Evolutionary conservation across 202 grass and related monocot species (phyloP).

Genomic region (Dendrocalamus latiflorus): DNA sequence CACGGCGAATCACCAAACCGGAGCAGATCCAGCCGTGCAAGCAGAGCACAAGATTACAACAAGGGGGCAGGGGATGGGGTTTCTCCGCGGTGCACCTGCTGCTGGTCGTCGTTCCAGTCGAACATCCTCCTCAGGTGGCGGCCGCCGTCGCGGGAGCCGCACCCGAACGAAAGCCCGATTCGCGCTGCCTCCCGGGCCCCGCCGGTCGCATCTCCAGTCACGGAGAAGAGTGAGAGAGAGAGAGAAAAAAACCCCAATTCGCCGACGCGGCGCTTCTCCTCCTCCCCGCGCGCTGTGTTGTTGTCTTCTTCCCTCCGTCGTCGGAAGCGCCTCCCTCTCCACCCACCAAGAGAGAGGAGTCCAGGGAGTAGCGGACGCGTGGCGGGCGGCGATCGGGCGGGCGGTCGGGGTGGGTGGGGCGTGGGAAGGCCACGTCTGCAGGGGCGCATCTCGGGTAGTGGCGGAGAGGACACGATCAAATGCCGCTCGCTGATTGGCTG

Average conservation of each 20-base stretch:
- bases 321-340: not conserved
- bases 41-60: not conserved
- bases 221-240: not conserved
- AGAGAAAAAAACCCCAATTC: not conserved
- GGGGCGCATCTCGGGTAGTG: conserved; percentile 50
- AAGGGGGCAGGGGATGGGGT: not conserved
- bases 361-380: conserved; percentile 30
- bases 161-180: conserved; percentile 4
- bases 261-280: not conserved
- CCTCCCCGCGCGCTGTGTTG: not conserved
- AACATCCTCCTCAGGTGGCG: conserved; percentile 62
- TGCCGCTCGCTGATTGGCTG: conserved; percentile 50
- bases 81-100: not conserved
- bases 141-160: conserved; percentile 13
- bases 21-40: conserved; percentile 24
- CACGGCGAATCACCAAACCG: not conserved
- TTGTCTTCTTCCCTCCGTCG: not conserved
- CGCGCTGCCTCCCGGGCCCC: not conserved
- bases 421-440: conserved; percentile 46
- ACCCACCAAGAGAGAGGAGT: conserved; percentile 1
- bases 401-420: not conserved
- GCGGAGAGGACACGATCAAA: conserved; percentile 66
- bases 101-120: conserved; percentile 63
- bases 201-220: conserved; percentile 27
- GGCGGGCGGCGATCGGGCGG: conserved; percentile 21